Conservation (phyloP, 805 yeast genomes). For the Saturnispora sekii region DNA sequence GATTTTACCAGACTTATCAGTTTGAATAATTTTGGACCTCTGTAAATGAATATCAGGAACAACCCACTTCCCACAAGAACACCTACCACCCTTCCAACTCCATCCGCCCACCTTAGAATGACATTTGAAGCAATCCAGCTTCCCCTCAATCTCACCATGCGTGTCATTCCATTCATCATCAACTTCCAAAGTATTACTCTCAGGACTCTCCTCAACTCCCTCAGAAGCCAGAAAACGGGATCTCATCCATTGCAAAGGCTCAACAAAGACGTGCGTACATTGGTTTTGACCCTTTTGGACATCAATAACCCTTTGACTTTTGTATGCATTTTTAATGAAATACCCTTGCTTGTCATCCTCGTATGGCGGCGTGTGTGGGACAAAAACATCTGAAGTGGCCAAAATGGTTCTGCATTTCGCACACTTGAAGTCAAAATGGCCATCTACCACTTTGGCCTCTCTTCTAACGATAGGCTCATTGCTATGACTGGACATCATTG, state of each 20-base stretch:
- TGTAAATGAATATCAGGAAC: constrained; percentile 82
- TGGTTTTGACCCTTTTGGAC: constrained; percentile 43
- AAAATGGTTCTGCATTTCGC: constrained; percentile 68
- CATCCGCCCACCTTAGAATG: constrained; percentile 80
- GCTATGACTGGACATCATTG: constrained; percentile 21
- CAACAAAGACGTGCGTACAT: constrained; percentile 82
- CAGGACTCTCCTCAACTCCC: neutral
- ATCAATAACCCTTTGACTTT: constrained; percentile 50
- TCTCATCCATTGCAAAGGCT: constrained; percentile 91
- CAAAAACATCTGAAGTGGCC: constrained; percentile 53
- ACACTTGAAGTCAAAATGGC: constrained; percentile 45
- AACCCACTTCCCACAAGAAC: constrained; percentile 95
- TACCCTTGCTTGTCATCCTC: constrained; percentile 54
- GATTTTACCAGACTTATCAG: constrained; percentile 19
- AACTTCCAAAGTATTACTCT: constrained; percentile 6
- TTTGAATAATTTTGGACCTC: constrained; percentile 69
- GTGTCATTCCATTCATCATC: constrained; percentile 21
- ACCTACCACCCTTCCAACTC: constrained; percentile 89
- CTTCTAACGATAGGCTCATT: constrained; percentile 2
- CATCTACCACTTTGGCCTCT: constrained; percentile 15
- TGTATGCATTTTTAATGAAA: constrained; percentile 55
- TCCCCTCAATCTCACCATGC: constrained; percentile 76
- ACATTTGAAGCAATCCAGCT: constrained; percentile 78
- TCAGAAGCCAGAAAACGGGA: constrained; percentile 33
- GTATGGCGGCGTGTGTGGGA: constrained; percentile 59